phyloP scores from a whole-genome alignment of 768 basidiomycete genomes.

The Pholiota molesta region DNA sequence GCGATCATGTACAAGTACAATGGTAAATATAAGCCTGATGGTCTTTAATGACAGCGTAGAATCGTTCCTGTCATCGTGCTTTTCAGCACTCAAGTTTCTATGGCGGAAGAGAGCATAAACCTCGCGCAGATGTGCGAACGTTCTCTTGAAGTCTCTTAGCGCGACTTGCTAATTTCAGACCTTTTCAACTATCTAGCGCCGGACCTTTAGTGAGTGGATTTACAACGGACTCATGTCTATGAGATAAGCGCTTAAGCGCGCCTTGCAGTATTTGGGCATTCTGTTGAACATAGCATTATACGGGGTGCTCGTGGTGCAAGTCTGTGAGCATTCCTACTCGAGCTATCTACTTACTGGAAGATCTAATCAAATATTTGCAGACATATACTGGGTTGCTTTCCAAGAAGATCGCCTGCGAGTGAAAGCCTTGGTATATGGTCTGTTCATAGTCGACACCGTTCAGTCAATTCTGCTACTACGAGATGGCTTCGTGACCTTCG shows the following conservation, averaged over 20 bases:
- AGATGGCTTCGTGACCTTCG: conserved; percentile 5
- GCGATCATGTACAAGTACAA: not conserved
- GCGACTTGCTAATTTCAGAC: not conserved
- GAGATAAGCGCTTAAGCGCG: not conserved
- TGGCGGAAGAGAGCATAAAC: conserved; percentile 1
- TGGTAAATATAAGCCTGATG: not conserved
- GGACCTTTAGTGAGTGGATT: not conserved
- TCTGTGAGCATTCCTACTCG: not conserved
- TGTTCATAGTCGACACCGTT: not conserved
- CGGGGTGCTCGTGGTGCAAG: conserved; percentile 4
- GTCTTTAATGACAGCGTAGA: not conserved
- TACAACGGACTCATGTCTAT: not conserved
- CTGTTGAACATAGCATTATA: not conserved
- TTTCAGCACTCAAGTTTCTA: not conserved
- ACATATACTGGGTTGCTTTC: conserved; percentile 1
- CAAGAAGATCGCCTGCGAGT: not conserved
- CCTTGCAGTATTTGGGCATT: not conserved
- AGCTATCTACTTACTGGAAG: too few relatives aligned
- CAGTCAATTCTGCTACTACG: conserved; percentile 2
- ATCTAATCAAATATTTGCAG: not conserved
- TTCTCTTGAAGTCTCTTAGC: not conserved
- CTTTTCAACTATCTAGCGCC: not conserved
- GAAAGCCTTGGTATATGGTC: not conserved
- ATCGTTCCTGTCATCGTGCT: not conserved
- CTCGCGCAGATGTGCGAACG: not conserved